Percentiles rank a stretch among this genome's conserved stretches.
These are phyloP conservation scores for Protoeuglena noctilucae DNA, from an alignment of 139 green algal species.

Conservation along the genomic window DNA sequence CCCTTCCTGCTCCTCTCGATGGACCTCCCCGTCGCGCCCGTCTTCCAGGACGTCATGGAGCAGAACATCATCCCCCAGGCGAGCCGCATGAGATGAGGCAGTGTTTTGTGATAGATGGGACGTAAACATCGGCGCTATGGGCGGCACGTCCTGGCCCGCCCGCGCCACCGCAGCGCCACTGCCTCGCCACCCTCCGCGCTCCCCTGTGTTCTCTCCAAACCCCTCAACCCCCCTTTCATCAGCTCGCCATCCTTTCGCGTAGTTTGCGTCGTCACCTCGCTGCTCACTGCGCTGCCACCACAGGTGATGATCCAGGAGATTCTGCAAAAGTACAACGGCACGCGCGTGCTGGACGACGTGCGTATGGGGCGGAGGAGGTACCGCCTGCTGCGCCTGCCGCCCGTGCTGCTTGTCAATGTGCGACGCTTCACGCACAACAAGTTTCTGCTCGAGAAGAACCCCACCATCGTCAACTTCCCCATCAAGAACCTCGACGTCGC, in stretches of 20 bases:
- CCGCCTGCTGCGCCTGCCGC: slow-evolving; percentile 59
- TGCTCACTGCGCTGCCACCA: neutral
- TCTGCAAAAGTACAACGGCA: slow-evolving; percentile 84
- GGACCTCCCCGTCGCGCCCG: slow-evolving; percentile 81
- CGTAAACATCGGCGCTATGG: no score
- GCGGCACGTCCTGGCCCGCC: no score
- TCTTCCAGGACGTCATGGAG: slow-evolving; percentile 92
- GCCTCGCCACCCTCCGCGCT: no score
- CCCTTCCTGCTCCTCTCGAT: slow-evolving; percentile 84
- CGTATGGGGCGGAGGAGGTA: slow-evolving; percentile 52
- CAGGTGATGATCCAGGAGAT: slow-evolving; percentile 76
- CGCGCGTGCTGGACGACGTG: slow-evolving; percentile 57
- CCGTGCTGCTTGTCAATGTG: slow-evolving; percentile 63
- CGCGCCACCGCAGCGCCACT: no score
- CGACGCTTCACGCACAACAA: slow-evolving; percentile 79
- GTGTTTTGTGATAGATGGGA: no score
- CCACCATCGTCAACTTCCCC: slow-evolving; percentile 95
- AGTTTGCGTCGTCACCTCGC: neutral
- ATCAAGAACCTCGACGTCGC: slow-evolving; percentile 77
- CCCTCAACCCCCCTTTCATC: no score
- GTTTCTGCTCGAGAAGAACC: slow-evolving; percentile 87
- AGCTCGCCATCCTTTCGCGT: neutral
- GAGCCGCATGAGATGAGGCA: no score
- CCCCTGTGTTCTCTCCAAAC: no score
- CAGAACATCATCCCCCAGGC: slow-evolving; percentile 98